Percentiles rank a stretch among this genome's conserved stretches.
phyloP scores from a whole-genome alignment of 2,329 filamentous ascomycete genomes.

The Talaromyces sp. region DNA sequence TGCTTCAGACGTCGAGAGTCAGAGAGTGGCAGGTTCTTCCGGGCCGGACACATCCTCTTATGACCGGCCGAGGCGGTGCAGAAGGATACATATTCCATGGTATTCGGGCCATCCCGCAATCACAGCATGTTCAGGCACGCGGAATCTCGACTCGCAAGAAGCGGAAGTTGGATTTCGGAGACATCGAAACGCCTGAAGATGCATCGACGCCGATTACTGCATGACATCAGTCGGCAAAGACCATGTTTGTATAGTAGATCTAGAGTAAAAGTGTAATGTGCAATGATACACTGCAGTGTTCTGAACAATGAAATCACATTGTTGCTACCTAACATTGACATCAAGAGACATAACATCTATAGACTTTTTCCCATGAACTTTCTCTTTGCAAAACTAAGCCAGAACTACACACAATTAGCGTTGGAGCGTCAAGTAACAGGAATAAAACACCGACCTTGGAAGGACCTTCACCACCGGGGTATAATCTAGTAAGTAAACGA shows the following conservation, averaged over 20 bases:
- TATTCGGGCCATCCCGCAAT: slow-evolving; percentile 73
- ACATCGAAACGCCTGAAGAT: neutral
- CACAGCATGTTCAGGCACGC: slow-evolving; percentile 76
- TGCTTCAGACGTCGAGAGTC: slow-evolving; percentile 75
- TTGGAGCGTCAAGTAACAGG: neutral
- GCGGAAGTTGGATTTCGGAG: slow-evolving; percentile 53
- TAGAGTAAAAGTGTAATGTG: neutral
- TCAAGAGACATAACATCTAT: slow-evolving; percentile 40
- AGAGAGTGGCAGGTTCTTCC: slow-evolving; percentile 88
- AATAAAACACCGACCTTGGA: slow-evolving; percentile 53
- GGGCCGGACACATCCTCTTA: slow-evolving; percentile 85
- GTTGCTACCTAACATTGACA: slow-evolving; percentile 1
- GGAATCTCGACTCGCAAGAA: slow-evolving; percentile 67
- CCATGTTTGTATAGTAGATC: neutral
- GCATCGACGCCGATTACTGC: slow-evolving; percentile 5
- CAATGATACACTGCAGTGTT: neutral
- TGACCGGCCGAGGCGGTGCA: slow-evolving; percentile 82
- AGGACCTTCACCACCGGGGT: slow-evolving; percentile 68
- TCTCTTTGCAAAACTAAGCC: slow-evolving; percentile 97
- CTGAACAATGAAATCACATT: slow-evolving; percentile 12
- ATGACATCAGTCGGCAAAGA: neutral
- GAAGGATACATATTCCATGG: slow-evolving; percentile 90
- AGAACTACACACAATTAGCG: slow-evolving; percentile 67
- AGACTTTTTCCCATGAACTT: slow-evolving; percentile 98
- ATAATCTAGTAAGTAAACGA: slow-evolving; percentile 80